Evolutionary conservation across 2,329 filamentous ascomycete species (phyloP), one percentile per base, ranked within the genome.

Genomic region (Passalora sequoiae): DNA sequence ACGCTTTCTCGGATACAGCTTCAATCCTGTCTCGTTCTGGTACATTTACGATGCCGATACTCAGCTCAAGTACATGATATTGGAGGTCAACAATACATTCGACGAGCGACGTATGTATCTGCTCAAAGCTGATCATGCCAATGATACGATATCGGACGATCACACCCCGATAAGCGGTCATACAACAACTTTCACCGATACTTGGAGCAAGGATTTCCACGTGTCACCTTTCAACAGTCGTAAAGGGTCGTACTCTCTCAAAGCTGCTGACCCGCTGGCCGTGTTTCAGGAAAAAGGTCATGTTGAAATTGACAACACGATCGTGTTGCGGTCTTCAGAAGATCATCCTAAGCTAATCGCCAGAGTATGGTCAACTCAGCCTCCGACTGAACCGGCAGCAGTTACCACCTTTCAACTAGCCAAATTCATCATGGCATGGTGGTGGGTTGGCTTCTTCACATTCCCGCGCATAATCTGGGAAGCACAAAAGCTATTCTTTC

Each of bases 1-100:
- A 4, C 74, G 74, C 21, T 83, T 87, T 48, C 61, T 86, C 4
- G 80, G 81, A 3, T 85, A 84, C 58, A 76, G 78, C 16, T 87
- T 86, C 65, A 89, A 87, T 54, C 83, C 83, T 0, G 81, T 84
- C 2, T 88, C 83, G 0, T 85, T 89, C 56, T 89, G 84, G 83
- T 87, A 88, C 53, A 72, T 89, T 2, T 89, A 89, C 60, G 75
- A 79, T 9, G 53, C 64, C 0, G 63, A 76, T 6, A 74, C 74
- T 44, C 63, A 72, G 4, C 69, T 89, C 10, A 74, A 70, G 17
- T 80, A 79, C 43, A 79, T 87, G 65, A 71, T 89, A 1, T 59
- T 86, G 1, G 84, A 89, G 60, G 81, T 88, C 33, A 86, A 86
- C 63, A 88, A 88, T 55, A 86, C 83, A 0, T 88, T 86, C 57